Conservation (phyloP, 768 basidiomycete species). For the Boletus pseudo-olivaceus region DNA sequence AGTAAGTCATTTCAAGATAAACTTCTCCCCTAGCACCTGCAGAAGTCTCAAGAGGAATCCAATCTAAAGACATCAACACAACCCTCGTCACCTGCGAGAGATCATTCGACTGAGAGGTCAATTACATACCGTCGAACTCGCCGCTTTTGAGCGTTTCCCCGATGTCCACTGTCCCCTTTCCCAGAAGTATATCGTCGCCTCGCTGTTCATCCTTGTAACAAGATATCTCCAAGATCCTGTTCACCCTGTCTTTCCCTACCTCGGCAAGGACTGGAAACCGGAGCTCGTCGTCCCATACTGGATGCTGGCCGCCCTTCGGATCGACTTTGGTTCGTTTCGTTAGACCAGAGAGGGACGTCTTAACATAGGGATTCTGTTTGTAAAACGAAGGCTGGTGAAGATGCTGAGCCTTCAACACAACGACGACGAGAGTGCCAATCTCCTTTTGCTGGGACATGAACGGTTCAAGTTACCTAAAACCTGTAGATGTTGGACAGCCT, state of each 20-base stretch:
- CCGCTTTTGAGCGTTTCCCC: slow-evolving; percentile 76
- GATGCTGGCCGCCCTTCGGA: slow-evolving; percentile 88
- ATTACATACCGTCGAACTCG: slow-evolving; percentile 81
- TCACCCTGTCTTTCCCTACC: slow-evolving; percentile 41
- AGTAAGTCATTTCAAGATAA: slow-evolving; percentile 94
- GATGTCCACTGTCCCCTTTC: slow-evolving; percentile 73
- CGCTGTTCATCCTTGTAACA: slow-evolving; percentile 78
- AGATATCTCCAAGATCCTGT: slow-evolving; percentile 63
- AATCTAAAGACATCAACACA: slow-evolving; percentile 47
- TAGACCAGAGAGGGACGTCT: slow-evolving; percentile 54
- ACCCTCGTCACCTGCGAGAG: slow-evolving; percentile 1
- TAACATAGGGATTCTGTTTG: slow-evolving; percentile 88
- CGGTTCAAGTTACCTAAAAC: neutral
- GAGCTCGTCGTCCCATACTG: slow-evolving; percentile 88
- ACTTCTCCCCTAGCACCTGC: slow-evolving; percentile 76
- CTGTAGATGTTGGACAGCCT: neutral
- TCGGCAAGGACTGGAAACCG: slow-evolving; percentile 69
- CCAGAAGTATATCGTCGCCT: slow-evolving; percentile 69
- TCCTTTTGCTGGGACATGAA: slow-evolving; percentile 37
- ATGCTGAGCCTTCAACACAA: slow-evolving; percentile 82
- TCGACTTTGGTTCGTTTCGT: slow-evolving; percentile 71
- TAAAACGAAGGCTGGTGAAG: slow-evolving; percentile 83
- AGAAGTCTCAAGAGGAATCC: slow-evolving; percentile 58
- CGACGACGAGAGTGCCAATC: slow-evolving; percentile 80
- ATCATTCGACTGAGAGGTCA: neutral